Evolutionary conservation across 2,329 filamentous ascomycete genomes (phyloP).

Genomic region (Cordyceps cicadae): DNA sequence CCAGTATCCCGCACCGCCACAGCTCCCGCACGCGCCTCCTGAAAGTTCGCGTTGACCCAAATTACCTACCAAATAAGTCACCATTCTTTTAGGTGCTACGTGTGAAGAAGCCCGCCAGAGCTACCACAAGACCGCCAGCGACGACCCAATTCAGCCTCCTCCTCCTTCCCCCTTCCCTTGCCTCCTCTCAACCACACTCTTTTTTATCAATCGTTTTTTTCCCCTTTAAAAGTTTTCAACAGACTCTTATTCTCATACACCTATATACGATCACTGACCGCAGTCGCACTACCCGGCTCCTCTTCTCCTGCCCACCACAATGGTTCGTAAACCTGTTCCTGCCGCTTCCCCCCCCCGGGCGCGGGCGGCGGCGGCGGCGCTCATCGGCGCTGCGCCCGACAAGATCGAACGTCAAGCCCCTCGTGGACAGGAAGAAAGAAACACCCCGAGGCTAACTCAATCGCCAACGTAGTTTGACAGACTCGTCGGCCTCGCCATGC

Average conservation of each 20-base stretch:
- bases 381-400: neutral
- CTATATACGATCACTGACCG: conserved; percentile 1
- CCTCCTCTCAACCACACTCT: conserved; percentile 4
- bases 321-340: neutral
- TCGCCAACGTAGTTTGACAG: conserved; percentile 72
- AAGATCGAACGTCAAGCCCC: neutral
- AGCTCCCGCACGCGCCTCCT: conserved; percentile 11
- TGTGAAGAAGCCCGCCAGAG: conserved; percentile 3
- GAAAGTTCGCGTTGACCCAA: conserved; percentile 11
- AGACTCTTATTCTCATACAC: neutral
- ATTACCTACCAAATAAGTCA: neutral
- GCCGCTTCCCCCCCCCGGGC: neutral
- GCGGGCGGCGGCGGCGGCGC: neutral
- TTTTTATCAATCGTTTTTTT: neutral
- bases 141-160: neutral
- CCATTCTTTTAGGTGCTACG: conserved; percentile 6
- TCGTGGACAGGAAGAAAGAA: neutral
- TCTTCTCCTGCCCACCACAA: conserved; percentile 3
- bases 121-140: neutral
- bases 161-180: neutral
- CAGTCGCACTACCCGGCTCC: neutral
- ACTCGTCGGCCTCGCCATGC: conserved; percentile 61
- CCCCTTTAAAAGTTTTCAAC: neutral
- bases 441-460: neutral
- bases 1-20: conserved; percentile 2